Evolutionary conservation across 192 early-diverging fungal species (phyloP).

Genomic region (Irineochytrium annulatum): DNA sequence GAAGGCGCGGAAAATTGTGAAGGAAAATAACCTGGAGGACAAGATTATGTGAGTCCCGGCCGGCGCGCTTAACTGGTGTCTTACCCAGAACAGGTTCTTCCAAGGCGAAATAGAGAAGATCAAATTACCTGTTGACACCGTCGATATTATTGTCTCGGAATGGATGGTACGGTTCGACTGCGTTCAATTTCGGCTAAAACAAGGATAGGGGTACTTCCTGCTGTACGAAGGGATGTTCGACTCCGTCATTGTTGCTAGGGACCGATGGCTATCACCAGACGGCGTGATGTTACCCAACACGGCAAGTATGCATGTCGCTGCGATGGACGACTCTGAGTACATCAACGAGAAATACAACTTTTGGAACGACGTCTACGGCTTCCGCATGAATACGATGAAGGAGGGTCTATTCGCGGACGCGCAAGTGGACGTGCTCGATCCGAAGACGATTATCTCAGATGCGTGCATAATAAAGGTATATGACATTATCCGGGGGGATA

Average conservation of each 20-base stretch:
- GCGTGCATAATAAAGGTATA: slow-evolving; percentile 47
- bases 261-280: slow-evolving; percentile 66
- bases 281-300: slow-evolving; percentile 70
- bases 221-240: slow-evolving; percentile 90
- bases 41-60: slow-evolving; percentile 34
- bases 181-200: neutral
- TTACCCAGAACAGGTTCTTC: slow-evolving; percentile 39
- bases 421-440: slow-evolving; percentile 74
- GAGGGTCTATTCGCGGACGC: slow-evolving; percentile 68
- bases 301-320: slow-evolving; percentile 67
- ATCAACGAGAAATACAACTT: slow-evolving; percentile 73
- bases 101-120: slow-evolving; percentile 80
- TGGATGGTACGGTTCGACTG: slow-evolving; percentile 63
- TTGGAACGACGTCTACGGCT: slow-evolving; percentile 95
- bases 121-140: slow-evolving; percentile 64
- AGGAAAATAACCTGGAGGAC: slow-evolving; percentile 62
- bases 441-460: slow-evolving; percentile 64
- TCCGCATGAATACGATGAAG: slow-evolving; percentile 88
- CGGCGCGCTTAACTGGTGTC: no score
- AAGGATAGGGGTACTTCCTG: slow-evolving; percentile 77
- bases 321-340: slow-evolving; percentile 74
- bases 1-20: slow-evolving; percentile 70
- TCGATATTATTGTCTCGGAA: slow-evolving; percentile 85
- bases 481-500: slow-evolving; percentile 5
- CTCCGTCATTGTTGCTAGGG: slow-evolving; percentile 77